Percentiles rank a stretch among this genome's conserved stretches.
Conservation (phyloP, 345 rosid species). For the Raphanus sativus region DNA sequence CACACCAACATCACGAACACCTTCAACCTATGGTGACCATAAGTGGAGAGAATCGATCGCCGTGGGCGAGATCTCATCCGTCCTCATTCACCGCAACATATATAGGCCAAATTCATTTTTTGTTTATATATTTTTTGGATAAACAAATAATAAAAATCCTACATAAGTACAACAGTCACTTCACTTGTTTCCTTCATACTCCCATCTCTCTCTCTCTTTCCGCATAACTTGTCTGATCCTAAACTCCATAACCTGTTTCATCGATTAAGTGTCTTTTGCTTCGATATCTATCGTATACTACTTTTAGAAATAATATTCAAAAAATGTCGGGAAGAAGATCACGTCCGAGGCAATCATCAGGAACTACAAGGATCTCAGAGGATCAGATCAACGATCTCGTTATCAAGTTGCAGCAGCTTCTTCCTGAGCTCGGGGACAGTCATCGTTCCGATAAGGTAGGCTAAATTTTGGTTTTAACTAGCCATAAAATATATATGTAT, state of each 20-base stretch:
- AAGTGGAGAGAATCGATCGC: no score
- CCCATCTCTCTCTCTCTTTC: slow-evolving; percentile 19
- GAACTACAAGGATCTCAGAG: slow-evolving; percentile 60
- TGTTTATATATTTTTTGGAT: background rate
- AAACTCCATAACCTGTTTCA: slow-evolving; percentile 30
- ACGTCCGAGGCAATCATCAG: slow-evolving; percentile 66
- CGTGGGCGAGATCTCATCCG: no score
- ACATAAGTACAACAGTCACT: slow-evolving; percentile 38
- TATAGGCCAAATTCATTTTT: background rate
- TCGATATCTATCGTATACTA: background rate
- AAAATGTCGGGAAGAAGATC: slow-evolving; percentile 93
- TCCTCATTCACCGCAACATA: no score
- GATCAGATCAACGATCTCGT: slow-evolving; percentile 86
- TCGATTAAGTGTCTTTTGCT: slow-evolving; percentile 6
- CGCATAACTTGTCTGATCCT: slow-evolving; percentile 25
- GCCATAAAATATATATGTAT: background rate
- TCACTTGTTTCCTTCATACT: slow-evolving; percentile 31
- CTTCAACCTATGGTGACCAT: no score
- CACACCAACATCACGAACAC: no score
- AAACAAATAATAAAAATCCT: slow-evolving; percentile 26
- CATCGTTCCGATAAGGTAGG: slow-evolving; percentile 78
- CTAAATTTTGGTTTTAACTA: slow-evolving; percentile 2
- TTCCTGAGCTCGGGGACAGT: slow-evolving; percentile 67
- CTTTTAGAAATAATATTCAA: background rate
- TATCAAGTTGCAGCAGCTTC: slow-evolving; percentile 73